phyloP scores from a whole-genome alignment of 2,329 filamentous ascomycete genomes.

The Podosphaera leucotricha region DNA sequence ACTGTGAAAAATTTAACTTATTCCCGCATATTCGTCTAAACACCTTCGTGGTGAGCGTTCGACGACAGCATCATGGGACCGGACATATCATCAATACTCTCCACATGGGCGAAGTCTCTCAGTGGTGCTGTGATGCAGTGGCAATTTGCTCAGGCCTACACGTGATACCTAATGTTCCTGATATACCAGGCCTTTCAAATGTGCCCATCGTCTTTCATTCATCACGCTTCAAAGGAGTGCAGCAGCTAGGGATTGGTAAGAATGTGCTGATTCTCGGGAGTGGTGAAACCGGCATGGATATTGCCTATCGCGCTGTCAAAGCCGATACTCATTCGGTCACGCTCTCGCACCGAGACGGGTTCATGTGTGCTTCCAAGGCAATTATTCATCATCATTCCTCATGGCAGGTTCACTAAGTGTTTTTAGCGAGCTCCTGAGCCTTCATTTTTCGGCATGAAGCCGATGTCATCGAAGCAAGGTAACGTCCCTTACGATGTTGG shows the following conservation, averaged over 20 bases:
- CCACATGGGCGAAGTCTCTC: not conserved
- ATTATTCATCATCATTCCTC: not conserved
- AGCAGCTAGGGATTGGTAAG: constrained; percentile 19
- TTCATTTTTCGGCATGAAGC: constrained; percentile 4
- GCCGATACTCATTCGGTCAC: constrained; percentile 20
- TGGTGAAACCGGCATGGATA: constrained; percentile 24
- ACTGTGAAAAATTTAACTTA: constrained; percentile 19
- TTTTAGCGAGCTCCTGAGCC: constrained; percentile 4
- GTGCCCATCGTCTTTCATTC: constrained; percentile 21
- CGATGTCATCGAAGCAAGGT: constrained; percentile 1
- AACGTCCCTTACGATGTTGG: constrained; percentile 23
- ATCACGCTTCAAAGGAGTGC: constrained; percentile 20
- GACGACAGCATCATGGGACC: constrained; percentile 1
- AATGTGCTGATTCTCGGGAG: constrained; percentile 22
- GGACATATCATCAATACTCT: constrained; percentile 5
- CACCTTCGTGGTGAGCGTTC: constrained; percentile 13
- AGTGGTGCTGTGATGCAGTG: constrained; percentile 20
- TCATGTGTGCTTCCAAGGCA: constrained; percentile 23
- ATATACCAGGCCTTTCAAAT: constrained; percentile 18
- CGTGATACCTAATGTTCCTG: constrained; percentile 19
- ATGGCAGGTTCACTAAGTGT: not conserved
- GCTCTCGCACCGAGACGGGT: constrained; percentile 23
- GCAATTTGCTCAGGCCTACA: constrained; percentile 24
- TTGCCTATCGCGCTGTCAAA: constrained; percentile 22
- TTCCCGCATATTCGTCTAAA: constrained; percentile 17